Percentiles rank a stretch among this genome's conserved stretches.
Conservation (phyloP, 139 green algal species). For the Chara braunii region DNA sequence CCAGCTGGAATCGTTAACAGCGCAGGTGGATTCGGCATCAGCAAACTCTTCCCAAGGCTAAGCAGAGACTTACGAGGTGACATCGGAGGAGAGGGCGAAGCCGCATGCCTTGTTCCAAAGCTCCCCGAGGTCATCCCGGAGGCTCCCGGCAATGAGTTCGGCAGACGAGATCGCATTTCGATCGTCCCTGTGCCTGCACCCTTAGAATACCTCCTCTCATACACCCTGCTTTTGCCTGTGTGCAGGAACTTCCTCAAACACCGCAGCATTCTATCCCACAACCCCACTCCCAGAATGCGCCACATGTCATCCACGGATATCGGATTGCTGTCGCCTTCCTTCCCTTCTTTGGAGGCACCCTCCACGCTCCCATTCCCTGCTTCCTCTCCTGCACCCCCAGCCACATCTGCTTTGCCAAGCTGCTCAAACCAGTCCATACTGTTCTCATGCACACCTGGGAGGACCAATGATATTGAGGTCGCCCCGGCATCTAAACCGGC, state of each 20-base stretch:
- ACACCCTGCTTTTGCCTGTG: slow-evolving; percentile 6
- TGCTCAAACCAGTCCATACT: background rate
- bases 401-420: background rate
- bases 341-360: background rate
- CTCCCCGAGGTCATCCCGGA: too few relatives aligned
- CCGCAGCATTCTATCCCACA: background rate
- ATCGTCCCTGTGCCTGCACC: too few relatives aligned
- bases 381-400: background rate
- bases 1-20: too few relatives aligned
- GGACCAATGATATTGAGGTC: background rate
- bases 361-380: background rate
- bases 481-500: background rate
- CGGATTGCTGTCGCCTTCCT: background rate
- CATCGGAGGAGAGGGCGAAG: too few relatives aligned
- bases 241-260: background rate
- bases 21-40: too few relatives aligned
- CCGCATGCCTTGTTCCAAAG: too few relatives aligned
- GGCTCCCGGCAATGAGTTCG: too few relatives aligned
- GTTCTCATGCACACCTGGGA: background rate
- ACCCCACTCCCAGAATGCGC: background rate
- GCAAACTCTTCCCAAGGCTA: too few relatives aligned
- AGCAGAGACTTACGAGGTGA: too few relatives aligned
- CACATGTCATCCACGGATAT: slow-evolving; percentile 18
- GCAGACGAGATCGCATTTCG: too few relatives aligned
- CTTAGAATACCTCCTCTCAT: slow-evolving; percentile 17